A percentile compares a stretch with the other conserved stretches of the same genome.
Evolutionary conservation across 768 basidiomycete species (phyloP).

Genomic region (Amanita thiersii): DNA sequence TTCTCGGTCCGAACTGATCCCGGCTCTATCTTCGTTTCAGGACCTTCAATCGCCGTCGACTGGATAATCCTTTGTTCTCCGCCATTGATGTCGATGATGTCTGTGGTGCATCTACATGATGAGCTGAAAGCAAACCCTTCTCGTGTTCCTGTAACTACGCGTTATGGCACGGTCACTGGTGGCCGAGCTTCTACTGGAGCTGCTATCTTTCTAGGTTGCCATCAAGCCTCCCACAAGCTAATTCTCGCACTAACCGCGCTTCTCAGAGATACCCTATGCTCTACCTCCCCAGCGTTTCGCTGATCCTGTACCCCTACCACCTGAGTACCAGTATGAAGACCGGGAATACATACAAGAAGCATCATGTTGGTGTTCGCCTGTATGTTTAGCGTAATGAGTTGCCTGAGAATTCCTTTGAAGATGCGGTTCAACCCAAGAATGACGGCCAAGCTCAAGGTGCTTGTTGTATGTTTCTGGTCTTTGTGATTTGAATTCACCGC

Average conservation of each 20-base stretch:
- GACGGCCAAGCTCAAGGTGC: constrained; percentile 60
- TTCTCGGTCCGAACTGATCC: no score
- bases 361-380: constrained; percentile 26
- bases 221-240: not conserved
- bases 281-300: constrained; percentile 56
- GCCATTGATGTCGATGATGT: not conserved
- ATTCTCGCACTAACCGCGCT: not conserved
- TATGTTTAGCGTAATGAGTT: not conserved
- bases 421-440: constrained; percentile 53
- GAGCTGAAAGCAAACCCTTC: constrained; percentile 35
- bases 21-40: not conserved
- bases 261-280: constrained; percentile 65
- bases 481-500: not conserved
- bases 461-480: not conserved
- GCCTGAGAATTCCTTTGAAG: constrained; percentile 20
- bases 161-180: constrained; percentile 47
- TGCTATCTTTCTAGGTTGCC: constrained; percentile 55
- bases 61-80: not conserved
- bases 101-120: constrained; percentile 43
- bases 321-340: constrained; percentile 43
- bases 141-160: constrained; percentile 43
- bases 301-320: constrained; percentile 51
- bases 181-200: constrained; percentile 54
- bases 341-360: constrained; percentile 57
- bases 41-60: not conserved